Base-by-base conservation (phyloP, 495 filamentous ascomycete genomes). In the Haplographium delicatum region DNA sequence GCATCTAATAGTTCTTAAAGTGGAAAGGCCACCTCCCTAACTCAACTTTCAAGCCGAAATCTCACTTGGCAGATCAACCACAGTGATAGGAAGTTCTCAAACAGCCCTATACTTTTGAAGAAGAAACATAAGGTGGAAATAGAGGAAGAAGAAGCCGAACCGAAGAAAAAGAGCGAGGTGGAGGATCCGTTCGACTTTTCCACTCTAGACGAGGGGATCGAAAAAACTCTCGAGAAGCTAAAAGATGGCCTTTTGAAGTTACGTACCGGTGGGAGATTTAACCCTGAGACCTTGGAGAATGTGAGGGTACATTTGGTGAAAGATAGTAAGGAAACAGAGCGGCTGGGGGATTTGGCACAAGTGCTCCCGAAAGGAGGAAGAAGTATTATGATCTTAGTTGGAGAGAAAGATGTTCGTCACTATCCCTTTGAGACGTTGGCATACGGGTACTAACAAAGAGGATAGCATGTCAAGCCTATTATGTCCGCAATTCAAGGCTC, bases 301-400 rank as follows among this genome's bases (percentile, higher is more conserved):
- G 56, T 94, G 46, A 75, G 77, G 13, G 83, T 91, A 38, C 68
- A 74, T 37, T 62, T 83, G 3, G 68, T 75, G 64, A 78, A 77
- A 58, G 70, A 70, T n/a, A 65, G 54, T 28, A 76, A 74, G 18
- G 66, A 72, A 30, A 74, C 70, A 2, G 76, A 76, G 53, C 68
- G 72, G 47, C 66, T 95, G 23, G 75, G 79, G 8, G 86, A 91
- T 59, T 60, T 95, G 34, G 88, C 88, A 23, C 84, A 88, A 55
- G 76, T 95, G 10, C 69, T 91, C 27, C 84, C 85, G 13, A 84
- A 83, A 53, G 82, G 79, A 28, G 82, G 85, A 6, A 72, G 88
- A 51, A 74, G 74, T 35, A 70, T 90, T 40, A 75, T 77, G 26
- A 68, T 95, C 33, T 63, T 90, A 8, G 81, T 79, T 20, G 72